Percentiles rank a stretch among this genome's conserved stretches.
phyloP scores from a whole-genome alignment of 2,329 filamentous ascomycete genomes.

The Fusarium citri region DNA sequence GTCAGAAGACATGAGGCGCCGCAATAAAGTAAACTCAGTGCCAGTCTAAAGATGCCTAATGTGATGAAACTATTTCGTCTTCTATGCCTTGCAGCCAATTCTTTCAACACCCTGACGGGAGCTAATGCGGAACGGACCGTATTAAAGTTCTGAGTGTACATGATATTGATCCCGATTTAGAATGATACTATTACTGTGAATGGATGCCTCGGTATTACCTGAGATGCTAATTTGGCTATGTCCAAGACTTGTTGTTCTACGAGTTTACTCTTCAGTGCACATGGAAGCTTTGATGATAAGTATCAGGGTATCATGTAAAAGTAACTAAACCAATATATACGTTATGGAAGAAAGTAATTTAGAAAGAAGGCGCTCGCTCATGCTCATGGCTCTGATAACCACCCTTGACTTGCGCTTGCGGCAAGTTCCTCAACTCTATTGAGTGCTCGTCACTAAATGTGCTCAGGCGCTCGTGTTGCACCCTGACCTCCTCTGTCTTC shows the following conservation, averaged over 20 bases:
- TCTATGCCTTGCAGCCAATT: neutral
- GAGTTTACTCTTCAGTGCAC: neutral
- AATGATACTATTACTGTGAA: neutral
- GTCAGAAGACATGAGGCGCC: too few species aligned
- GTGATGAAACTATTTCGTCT: neutral
- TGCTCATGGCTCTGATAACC: neutral
- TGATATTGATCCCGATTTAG: neutral
- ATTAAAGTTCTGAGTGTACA: neutral
- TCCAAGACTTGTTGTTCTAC: neutral
- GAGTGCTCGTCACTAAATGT: slow-evolving; percentile 36
- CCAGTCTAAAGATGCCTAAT: neutral
- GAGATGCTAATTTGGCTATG: too few species aligned
- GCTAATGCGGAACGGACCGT: neutral
- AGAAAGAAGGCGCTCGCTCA: slow-evolving; percentile 12
- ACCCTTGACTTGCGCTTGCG: slow-evolving; percentile 7
- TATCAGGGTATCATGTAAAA: slow-evolving; percentile 1
- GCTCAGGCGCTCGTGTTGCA: slow-evolving; percentile 43
- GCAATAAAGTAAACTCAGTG: neutral
- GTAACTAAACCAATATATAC: neutral
- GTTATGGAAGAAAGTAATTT: neutral
- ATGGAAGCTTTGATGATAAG: too few species aligned
- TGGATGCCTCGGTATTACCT: too few species aligned
- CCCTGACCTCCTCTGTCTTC: slow-evolving; percentile 49
- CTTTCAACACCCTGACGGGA: neutral
- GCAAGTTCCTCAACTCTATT: slow-evolving; percentile 38